These are phyloP conservation scores for Saitozyma sp. DNA, from an alignment of 768 basidiomycete species.

Conservation along the genomic window DNA sequence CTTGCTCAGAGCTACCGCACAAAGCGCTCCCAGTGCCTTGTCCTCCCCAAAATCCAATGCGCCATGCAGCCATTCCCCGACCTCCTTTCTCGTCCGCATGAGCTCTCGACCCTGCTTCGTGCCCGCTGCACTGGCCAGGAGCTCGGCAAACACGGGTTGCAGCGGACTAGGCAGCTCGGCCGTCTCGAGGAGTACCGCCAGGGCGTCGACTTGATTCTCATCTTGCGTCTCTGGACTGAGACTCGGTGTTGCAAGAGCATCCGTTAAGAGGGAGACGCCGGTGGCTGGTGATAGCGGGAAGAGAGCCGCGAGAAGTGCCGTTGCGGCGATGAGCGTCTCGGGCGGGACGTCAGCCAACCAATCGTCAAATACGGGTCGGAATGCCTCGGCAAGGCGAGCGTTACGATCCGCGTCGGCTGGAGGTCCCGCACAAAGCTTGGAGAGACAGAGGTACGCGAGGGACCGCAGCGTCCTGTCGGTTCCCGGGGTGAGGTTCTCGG, in stretches of 20 bases:
- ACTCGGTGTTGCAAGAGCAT: not conserved
- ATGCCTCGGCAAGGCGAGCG: conserved; percentile 3
- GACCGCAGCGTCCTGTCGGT: conserved; percentile 7
- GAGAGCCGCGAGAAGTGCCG: conserved; percentile 26
- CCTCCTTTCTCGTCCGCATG: conserved; percentile 58
- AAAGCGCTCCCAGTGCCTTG: conserved; percentile 59
- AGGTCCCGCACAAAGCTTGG: conserved; percentile 22
- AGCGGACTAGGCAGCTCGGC: conserved; percentile 65
- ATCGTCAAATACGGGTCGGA: conserved; percentile 3
- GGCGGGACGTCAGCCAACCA: conserved; percentile 13
- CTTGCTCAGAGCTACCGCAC: conserved; percentile 77
- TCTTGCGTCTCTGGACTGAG: not conserved
- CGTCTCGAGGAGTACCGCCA: conserved; percentile 57
- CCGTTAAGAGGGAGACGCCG: conserved; percentile 17
- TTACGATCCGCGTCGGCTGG: not conserved
- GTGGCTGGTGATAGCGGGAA: conserved; percentile 25
- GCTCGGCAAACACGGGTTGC: conserved; percentile 65
- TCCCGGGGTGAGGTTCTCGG: conserved; percentile 16
- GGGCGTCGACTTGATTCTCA: conserved; percentile 16
- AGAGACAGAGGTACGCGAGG: conserved; percentile 26
- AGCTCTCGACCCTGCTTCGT: conserved; percentile 70
- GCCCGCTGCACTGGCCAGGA: conserved; percentile 73
- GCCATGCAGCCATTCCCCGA: conserved; percentile 67
- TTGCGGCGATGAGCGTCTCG: conserved; percentile 19
- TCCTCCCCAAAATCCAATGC: conserved; percentile 54